Evolutionary conservation across 2,329 filamentous ascomycete species (phyloP).

Genomic region (Colletotrichum sp.): DNA sequence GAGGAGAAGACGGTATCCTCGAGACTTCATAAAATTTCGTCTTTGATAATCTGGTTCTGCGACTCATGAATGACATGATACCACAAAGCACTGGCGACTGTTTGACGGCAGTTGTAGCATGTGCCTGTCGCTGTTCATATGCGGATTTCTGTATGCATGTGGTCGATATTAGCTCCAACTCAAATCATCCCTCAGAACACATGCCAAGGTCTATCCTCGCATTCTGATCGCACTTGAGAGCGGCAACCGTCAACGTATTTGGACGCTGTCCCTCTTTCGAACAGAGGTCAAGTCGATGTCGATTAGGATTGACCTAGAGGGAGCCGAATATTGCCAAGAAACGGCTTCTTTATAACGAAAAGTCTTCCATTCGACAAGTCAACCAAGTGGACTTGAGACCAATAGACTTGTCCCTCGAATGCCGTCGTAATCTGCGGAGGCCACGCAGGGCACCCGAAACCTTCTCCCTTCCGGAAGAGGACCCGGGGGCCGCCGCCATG

Average conservation of each 20-base stretch:
- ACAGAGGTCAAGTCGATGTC: not conserved
- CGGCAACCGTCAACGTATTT: not conserved
- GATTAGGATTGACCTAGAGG: not conserved
- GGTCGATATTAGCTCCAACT: not conserved
- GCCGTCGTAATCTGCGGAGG: not conserved
- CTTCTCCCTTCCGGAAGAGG: not conserved
- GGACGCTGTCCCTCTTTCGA: not conserved
- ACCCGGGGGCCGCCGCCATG: not conserved
- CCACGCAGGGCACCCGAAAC: not conserved
- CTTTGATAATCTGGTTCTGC: not conserved
- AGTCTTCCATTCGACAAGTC: not conserved
- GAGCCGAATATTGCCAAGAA: not conserved
- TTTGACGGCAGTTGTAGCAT: not conserved
- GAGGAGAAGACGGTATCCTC: not conserved
- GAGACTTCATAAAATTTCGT: no score
- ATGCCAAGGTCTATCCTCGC: no score
- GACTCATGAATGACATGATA: no score
- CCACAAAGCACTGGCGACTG: not conserved
- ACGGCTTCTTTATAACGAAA: not conserved
- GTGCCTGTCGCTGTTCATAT: not conserved
- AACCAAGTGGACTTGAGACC: not conserved
- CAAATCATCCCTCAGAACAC: not conserved
- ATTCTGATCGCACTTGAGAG: rapidly evolving
- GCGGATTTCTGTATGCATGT: not conserved
- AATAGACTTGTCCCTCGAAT: rapidly evolving